These are phyloP conservation scores for Russula earlei DNA, from an alignment of 768 basidiomycete genomes.

Conservation along the genomic window DNA sequence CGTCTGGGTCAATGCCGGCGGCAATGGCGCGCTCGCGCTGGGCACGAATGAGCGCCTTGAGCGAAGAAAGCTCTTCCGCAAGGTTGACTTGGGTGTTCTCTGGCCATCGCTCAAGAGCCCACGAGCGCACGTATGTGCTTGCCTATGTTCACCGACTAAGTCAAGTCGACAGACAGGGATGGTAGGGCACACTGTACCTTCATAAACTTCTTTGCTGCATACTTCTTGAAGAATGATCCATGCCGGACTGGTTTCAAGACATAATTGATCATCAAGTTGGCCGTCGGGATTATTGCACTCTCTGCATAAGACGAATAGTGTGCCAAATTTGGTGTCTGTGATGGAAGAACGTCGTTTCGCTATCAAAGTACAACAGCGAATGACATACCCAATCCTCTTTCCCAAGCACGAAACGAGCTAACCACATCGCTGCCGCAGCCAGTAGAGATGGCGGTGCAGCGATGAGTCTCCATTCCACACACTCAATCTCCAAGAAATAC, in stretches of 20 bases:
- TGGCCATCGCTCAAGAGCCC: constrained; percentile 73
- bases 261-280: constrained; percentile 83
- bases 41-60: constrained; percentile 48
- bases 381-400: constrained; percentile 74
- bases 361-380: not conserved
- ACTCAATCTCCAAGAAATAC: constrained; percentile 81
- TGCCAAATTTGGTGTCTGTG: constrained; percentile 70
- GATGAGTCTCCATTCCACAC: constrained; percentile 73
- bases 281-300: constrained; percentile 67
- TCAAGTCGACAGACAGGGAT: not conserved
- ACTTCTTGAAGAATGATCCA: constrained; percentile 81
- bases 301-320: constrained; percentile 86
- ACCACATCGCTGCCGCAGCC: constrained; percentile 80
- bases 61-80: constrained; percentile 43
- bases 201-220: constrained; percentile 72
- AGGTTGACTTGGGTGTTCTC: constrained; percentile 54
- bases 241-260: constrained; percentile 63
- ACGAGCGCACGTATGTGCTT: constrained; percentile 72
- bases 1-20: constrained; percentile 20
- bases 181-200: constrained; percentile 45
- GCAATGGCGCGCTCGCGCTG: constrained; percentile 22
- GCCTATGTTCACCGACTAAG: constrained; percentile 37
- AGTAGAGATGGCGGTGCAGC: constrained; percentile 65
- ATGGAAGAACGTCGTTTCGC: constrained; percentile 13
- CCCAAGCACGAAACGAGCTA: constrained; percentile 72